Evolutionary conservation across 768 basidiomycete genomes (phyloP), one percentile per base, ranked within the genome.

Genomic region (Daedalea quercina): DNA sequence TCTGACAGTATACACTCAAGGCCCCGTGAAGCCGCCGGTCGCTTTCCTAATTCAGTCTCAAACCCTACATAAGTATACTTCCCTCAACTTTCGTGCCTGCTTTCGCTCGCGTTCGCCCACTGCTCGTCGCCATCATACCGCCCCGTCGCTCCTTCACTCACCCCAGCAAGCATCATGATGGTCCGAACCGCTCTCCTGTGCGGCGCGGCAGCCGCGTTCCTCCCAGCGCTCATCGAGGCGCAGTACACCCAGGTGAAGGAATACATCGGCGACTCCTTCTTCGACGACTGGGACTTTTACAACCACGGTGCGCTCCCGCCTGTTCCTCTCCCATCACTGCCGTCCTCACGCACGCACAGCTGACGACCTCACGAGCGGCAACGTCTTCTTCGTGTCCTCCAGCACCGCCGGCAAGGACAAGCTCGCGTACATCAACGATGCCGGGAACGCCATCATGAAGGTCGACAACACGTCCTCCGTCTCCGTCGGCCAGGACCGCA

Each of bases 361-460:
- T 53, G 87, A 89, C 65, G 84, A 87, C 58, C 69, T 86, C 2
- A 87, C 85, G 17, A 82, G 82, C 53, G 84, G 85, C 52, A 79
- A 87, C 63, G 75, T 71, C 15, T 42, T 22, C 42, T 85, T 77
- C 58, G 70, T 81, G 40, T 76, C 76, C 1, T 65, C 64, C 11
- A 54, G 61, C 46, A 68, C 69, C 13, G 83, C 78, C 3, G 63
- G 69, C 31, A 68, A 76, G 6, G 67, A 74, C 34, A 66, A 77
- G 52, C 78, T 88, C 33, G 77, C 84, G 1, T 87, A 76, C 60
- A 76, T 87, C 41, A 83, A 90, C 8, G 57, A 70, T 17, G 84
- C 85, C 2, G 84, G 82, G 13, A 84, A 85, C 55, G 87, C 87
- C 1, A 80, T 90, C 60, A 84, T 90, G 62, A 79, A 77, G 60